Base-by-base conservation (phyloP, 257 asterid genomes). In the Solanum chiquidenum region DNA sequence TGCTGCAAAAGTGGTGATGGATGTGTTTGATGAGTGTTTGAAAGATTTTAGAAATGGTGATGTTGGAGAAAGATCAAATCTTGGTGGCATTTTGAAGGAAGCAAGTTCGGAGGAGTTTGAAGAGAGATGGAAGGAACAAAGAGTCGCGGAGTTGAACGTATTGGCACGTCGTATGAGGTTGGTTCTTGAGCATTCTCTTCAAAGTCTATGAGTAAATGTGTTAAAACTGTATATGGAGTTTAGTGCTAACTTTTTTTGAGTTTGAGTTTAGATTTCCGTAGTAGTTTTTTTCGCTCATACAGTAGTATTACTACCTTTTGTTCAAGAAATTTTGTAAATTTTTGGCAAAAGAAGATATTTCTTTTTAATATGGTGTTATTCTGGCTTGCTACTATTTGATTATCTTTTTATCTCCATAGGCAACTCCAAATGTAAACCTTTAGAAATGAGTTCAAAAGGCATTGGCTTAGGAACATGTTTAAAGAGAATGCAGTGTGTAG, bases 151-250 rank as follows among this genome's bases (percentile, higher is more conserved):
- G 86, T 90, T 94, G 90, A 95, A 93, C 85, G 96, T 91, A 12
- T 88, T 94, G 76, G 93, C 94, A 3, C 91, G 93, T 58, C 91
- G 98, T 40, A 55, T 94, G 93, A 94, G 98, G 94, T 93, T 95
- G 91, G 92, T 90, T 33, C 92, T 95, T 23, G 94, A 95, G 90
- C 84, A 91, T 66, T 94, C 96, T 91, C 88, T 93, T 73, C 85
- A 21, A 73, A 93, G 90, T 90, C 88, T 75, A 86, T 91, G 92
- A 93, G 90, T 88, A 35, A 79, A 88, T 88, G 80, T 88, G 29
- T 11, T 7, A 74, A 68, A 68, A 16, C 12, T 16, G 85, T 80
- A 80, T 16, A 46, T 46, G 85, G 40, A 79, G 6, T 79, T 79
- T 44, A 25, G 38, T 42, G 64, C 84, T 44, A 42, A 44, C 16